These are phyloP conservation scores for Paracoccidioides lutzii DNA, from an alignment of 2,329 filamentous ascomycete genomes.

Conservation along the genomic window DNA sequence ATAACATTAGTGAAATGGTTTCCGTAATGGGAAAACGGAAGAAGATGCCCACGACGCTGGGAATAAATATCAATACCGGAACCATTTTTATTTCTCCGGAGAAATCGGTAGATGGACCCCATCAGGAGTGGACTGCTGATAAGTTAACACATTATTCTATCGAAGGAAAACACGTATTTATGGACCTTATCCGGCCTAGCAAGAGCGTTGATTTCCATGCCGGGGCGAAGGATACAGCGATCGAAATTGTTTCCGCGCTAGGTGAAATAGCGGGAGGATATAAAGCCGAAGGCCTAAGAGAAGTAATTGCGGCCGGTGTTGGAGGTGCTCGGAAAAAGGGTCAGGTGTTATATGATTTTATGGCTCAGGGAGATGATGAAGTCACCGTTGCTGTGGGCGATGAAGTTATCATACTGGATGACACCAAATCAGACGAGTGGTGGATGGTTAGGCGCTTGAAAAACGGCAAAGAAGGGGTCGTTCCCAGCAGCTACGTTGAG, in stretches of 20 bases:
- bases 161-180: constrained; percentile 93
- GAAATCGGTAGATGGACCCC: constrained; percentile 65
- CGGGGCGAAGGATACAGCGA: constrained; percentile 88
- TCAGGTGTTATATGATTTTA: constrained; percentile 83
- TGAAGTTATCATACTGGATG: constrained; percentile 81
- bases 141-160: constrained; percentile 96
- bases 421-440: constrained; percentile 91
- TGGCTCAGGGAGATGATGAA: constrained; percentile 92
- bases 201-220: constrained; percentile 96
- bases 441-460: constrained; percentile 87
- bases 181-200: constrained; percentile 82
- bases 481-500: constrained; percentile 93
- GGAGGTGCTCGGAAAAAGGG: constrained; percentile 67
- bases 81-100: constrained; percentile 85
- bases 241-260: constrained; percentile 78
- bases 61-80: constrained; percentile 81
- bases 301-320: constrained; percentile 70
- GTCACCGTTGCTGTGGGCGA: constrained; percentile 83
- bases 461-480: constrained; percentile 88
- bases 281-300: constrained; percentile 64
- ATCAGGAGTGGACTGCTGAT: constrained; percentile 87
- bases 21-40: constrained; percentile 94
- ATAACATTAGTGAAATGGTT: constrained; percentile 95
- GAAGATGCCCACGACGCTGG: constrained; percentile 94
- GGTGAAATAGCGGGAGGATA: constrained; percentile 81